phyloP scores from a whole-genome alignment of 2,329 filamentous ascomycete genomes.

The Aureobasidium sp. region DNA sequence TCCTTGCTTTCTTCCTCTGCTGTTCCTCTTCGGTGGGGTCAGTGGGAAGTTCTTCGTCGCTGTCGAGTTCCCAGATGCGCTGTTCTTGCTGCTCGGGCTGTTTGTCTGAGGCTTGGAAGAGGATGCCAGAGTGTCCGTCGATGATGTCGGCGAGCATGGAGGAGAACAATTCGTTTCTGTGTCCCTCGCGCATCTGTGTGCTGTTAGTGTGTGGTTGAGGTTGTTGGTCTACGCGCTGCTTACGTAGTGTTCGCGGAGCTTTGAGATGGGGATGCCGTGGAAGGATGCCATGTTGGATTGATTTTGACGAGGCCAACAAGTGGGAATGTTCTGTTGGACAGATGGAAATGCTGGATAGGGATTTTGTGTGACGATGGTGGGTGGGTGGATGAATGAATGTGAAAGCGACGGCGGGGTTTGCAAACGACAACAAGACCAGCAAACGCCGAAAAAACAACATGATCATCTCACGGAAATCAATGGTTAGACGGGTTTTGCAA shows the following conservation, averaged over 20 bases:
- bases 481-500: not conserved
- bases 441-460: not conserved
- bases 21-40: not conserved
- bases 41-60: not conserved
- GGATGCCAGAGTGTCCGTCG: not conserved
- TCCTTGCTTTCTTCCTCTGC: not conserved
- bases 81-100: not conserved
- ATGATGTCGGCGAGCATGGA: not conserved
- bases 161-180: not conserved
- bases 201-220: not conserved
- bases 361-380: not conserved
- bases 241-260: not conserved
- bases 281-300: not conserved
- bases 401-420: not conserved
- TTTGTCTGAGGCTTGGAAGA: not conserved
- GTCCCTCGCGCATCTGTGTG: not conserved
- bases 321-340: not conserved
- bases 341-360: too few species aligned
- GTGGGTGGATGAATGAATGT: not conserved
- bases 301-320: not conserved
- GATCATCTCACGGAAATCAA: not conserved
- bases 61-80: constrained; percentile 1
- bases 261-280: not conserved
- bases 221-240: fast-evolving
- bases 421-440: constrained; percentile 8